Evolutionary conservation across 73 alveolate species (phyloP).

Genomic region (Paramecium primaurelia): DNA sequence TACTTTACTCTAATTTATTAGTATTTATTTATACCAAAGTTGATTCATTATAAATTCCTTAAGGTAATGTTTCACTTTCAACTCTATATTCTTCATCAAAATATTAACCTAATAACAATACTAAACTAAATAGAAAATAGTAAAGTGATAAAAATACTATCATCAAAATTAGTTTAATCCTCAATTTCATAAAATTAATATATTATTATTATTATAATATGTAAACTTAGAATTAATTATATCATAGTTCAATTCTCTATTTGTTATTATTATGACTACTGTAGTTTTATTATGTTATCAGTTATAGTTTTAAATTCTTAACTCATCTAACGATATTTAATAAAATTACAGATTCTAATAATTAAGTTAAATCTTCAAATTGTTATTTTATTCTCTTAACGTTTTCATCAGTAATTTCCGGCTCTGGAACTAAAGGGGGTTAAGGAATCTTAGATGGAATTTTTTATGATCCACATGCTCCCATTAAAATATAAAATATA

Average conservation of each 20-base stretch:
- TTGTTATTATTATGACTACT: neutral
- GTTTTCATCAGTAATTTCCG: neutral
- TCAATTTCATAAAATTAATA: neutral
- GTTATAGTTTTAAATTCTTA: neutral
- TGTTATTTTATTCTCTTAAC: neutral
- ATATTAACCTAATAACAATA: neutral
- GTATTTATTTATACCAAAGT: neutral
- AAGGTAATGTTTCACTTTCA: neutral
- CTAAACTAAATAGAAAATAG: neutral
- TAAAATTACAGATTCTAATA: neutral
- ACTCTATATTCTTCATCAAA: neutral
- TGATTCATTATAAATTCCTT: neutral
- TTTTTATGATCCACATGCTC: neutral
- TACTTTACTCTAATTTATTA: neutral
- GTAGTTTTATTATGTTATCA: neutral
- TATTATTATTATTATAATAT: neutral
- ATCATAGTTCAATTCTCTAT: neutral
- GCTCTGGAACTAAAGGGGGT: neutral
- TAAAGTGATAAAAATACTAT: neutral
- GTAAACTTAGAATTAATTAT: neutral
- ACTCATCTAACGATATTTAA: neutral
- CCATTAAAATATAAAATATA: neutral
- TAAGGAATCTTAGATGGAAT: neutral
- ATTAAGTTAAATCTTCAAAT: neutral
- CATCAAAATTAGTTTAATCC: neutral